Evolutionary conservation across 2,329 filamentous ascomycete genomes (phyloP), one percentile per base, ranked within the genome.

Genomic region (Didymella glomerata): DNA sequence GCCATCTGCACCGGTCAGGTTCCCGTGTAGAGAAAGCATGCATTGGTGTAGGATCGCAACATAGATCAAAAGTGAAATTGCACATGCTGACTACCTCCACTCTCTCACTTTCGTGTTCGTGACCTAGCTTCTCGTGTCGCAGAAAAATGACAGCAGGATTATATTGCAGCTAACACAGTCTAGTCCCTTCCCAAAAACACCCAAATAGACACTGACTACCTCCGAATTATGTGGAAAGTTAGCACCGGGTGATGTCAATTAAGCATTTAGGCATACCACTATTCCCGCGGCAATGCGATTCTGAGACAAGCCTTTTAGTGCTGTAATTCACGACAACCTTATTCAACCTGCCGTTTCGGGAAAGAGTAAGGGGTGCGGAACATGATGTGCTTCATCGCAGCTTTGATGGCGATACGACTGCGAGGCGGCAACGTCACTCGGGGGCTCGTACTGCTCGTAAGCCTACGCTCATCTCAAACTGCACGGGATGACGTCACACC

Each of bases 261-360:
- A 28, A 28, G 27, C 27, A 28, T 28, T 28, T 8, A 28, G 27
- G 54, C 54, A 22, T 25, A 14, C 42, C 44, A 18, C n/a, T 58
- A 53, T 54, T 49, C 24, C 55, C 55, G 55, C 45, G 48, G 42
- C 25, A 41, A 28, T 47, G 22, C 25, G 20, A 6, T 4, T 34
- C 14, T 41, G 46, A 73, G 68, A 72, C 69, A 73, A 73, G 70
- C 70, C 64, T 73, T 73, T 73, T 73, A 73, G 72, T 69, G 68
- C 70, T 36, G 66, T 59, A 64, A 68, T 70, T 67, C 40, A 75
- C 57, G 57, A 60, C 42, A 72, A 69, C 70, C 63, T 72, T 71
- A 70, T 65, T 66, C 53, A 7, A 57, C 48, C 54, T 70, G 57
- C 70, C 67, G 24, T 20, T 60, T 54, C 25, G n/a, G 57, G 57